phyloP scores from a whole-genome alignment of 768 basidiomycete species.

The Paxillus ammoniavirescens region DNA sequence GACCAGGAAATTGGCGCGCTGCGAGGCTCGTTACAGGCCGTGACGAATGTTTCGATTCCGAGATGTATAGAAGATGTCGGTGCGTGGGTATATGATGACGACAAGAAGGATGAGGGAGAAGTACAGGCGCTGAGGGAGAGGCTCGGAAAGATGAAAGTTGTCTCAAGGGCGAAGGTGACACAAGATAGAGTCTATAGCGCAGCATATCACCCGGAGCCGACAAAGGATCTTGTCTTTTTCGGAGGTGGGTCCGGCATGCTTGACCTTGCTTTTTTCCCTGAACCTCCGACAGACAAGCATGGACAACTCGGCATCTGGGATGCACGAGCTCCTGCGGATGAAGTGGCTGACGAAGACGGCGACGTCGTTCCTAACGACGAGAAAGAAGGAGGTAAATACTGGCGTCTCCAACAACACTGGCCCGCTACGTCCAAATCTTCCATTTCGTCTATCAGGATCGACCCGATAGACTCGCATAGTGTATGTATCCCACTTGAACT shows the following conservation, averaged over 20 bases:
- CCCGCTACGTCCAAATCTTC: slow-evolving; percentile 78
- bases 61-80: slow-evolving; percentile 45
- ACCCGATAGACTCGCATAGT: slow-evolving; percentile 72
- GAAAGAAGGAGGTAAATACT: slow-evolving; percentile 67
- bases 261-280: background rate
- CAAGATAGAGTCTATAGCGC: slow-evolving; percentile 73
- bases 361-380: slow-evolving; percentile 40
- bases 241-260: slow-evolving; percentile 49
- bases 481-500: slow-evolving; percentile 37
- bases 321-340: slow-evolving; percentile 66
- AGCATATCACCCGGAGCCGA: slow-evolving; percentile 75
- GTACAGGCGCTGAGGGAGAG: slow-evolving; percentile 53
- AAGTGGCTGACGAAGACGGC: slow-evolving; percentile 63
- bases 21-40: slow-evolving; percentile 40
- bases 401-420: slow-evolving; percentile 82
- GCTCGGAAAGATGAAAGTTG: slow-evolving; percentile 57
- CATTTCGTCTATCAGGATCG: slow-evolving; percentile 74
- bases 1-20: slow-evolving; percentile 48
- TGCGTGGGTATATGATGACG: slow-evolving; percentile 48
- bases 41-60: slow-evolving; percentile 37
- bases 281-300: slow-evolving; percentile 64
- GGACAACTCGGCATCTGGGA: slow-evolving; percentile 88
- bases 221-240: slow-evolving; percentile 84
- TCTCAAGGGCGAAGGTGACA: slow-evolving; percentile 80
- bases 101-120: slow-evolving; percentile 43